Conservation (phyloP, 2,329 filamentous ascomycete genomes). For the Aspergillus thermomutatus region DNA sequence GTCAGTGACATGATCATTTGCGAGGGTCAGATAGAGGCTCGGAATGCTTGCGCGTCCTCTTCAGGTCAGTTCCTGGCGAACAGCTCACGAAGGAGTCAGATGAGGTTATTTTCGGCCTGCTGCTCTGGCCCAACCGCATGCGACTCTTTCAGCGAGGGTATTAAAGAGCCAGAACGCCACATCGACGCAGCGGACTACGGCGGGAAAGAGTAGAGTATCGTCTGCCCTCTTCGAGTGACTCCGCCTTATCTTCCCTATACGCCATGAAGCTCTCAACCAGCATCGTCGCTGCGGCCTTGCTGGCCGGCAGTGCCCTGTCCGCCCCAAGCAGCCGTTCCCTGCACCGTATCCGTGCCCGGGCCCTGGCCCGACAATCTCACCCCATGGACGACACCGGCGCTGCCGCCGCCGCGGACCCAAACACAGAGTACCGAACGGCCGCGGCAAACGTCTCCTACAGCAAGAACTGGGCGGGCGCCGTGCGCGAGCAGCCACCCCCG, state of each 20-base stretch:
- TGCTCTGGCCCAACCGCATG: not conserved
- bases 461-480: conserved; percentile 59
- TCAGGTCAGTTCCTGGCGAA: not conserved
- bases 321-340: conserved; percentile 26
- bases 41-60: not conserved
- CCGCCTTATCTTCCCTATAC: not conserved
- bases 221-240: not conserved
- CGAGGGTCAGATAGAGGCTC: not conserved
- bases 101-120: not conserved
- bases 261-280: conserved; percentile 30
- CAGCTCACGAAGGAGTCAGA: not conserved
- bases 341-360: conserved; percentile 29
- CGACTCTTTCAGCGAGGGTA: not conserved
- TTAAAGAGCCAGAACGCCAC: not conserved
- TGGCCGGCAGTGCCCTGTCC: conserved; percentile 24
- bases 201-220: not conserved
- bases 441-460: conserved; percentile 48
- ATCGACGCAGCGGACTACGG: not conserved
- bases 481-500: conserved; percentile 43
- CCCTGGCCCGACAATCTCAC: conserved; percentile 22
- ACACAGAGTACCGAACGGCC: conserved; percentile 4
- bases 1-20: not conserved
- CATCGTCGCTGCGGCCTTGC: conserved; percentile 19
- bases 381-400: conserved; percentile 16
- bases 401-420: conserved; percentile 6